Evolutionary conservation across 331 rosid species (phyloP).

Genomic region (Malus hybrid): DNA sequence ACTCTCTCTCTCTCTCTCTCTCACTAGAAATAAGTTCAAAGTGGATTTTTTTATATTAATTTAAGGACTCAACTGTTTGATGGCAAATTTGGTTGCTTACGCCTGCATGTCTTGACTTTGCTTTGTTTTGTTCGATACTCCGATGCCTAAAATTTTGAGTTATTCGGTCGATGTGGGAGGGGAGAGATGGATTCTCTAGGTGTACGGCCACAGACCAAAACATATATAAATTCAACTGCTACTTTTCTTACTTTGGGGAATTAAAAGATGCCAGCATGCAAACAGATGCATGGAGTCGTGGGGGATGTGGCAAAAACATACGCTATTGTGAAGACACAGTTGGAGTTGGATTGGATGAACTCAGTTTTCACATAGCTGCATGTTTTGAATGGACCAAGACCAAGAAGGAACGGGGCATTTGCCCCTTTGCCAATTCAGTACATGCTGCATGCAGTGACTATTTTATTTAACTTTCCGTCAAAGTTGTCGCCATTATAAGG

Average conservation of each 20-base stretch:
- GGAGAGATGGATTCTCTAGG: conserved; percentile 5
- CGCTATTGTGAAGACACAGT: background rate
- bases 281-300: background rate
- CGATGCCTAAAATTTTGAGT: background rate
- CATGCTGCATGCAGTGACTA: background rate
- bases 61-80: conserved; percentile 21
- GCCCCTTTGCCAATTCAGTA: background rate
- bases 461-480: conserved; percentile 29
- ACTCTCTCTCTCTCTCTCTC: conserved; percentile 4
- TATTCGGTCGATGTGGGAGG: background rate
- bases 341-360: background rate
- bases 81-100: conserved; percentile 29
- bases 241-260: background rate
- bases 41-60: background rate
- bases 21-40: background rate
- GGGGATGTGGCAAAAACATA: background rate
- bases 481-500: background rate
- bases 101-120: conserved; percentile 53
- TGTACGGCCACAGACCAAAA: conserved; percentile 15
- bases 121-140: background rate
- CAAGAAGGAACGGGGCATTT: background rate
- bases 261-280: conserved; percentile 19
- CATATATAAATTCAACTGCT: background rate
- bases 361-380: background rate
- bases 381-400: background rate